phyloP scores from a whole-genome alignment of 2,329 filamentous ascomycete species.

The Chaetomium olivaceum region DNA sequence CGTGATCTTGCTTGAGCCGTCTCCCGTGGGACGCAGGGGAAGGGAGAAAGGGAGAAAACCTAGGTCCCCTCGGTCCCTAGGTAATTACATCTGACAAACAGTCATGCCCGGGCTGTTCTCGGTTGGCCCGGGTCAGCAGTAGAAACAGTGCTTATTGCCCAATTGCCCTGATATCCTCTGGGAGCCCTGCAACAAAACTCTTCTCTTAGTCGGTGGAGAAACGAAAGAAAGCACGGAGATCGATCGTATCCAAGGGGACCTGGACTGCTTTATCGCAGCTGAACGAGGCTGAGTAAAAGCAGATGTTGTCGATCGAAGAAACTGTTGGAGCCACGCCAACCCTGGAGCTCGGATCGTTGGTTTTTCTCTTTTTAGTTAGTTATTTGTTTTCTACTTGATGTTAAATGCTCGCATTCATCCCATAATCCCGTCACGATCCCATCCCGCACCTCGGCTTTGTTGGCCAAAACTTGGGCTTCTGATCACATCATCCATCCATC shows the following conservation, averaged over 20 bases:
- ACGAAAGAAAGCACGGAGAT: neutral
- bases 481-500: neutral
- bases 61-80: no score
- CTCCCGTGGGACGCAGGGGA: neutral
- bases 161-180: neutral
- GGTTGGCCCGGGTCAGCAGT: neutral
- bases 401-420: neutral
- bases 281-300: neutral
- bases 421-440: neutral
- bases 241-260: neutral
- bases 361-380: neutral
- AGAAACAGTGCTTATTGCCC: neutral
- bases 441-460: conserved; percentile 4
- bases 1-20: neutral
- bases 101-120: neutral
- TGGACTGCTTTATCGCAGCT: neutral
- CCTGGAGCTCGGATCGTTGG: neutral
- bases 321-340: neutral
- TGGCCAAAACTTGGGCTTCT: neutral
- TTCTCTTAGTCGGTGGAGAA: neutral
- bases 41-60: neutral
- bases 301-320: neutral
- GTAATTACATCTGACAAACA: neutral
- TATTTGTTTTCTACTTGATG: neutral
- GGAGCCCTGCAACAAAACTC: neutral